Evolutionary conservation across 192 early-diverging fungal species (phyloP).

Genomic region (Gonapodya sp.): DNA sequence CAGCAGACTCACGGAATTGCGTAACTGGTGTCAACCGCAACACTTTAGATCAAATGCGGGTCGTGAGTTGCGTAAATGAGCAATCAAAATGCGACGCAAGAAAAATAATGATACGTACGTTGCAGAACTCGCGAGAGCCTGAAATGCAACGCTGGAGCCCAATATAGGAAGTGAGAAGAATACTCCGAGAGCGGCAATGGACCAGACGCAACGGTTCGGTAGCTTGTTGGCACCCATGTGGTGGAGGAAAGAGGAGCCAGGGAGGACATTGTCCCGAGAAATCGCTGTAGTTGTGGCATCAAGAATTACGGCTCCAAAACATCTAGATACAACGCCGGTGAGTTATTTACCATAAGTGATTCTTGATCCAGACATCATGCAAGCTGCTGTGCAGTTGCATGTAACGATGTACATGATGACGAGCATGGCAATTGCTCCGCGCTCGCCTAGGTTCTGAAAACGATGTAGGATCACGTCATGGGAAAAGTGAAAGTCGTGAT

Average conservation of each 20-base stretch:
- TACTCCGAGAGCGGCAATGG: constrained; percentile 22
- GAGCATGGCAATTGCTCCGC: constrained; percentile 25
- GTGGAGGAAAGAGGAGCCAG: constrained; percentile 23
- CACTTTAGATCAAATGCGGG: background rate
- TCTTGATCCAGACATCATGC: constrained; percentile 22
- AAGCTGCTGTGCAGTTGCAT: constrained; percentile 32
- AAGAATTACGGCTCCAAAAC: constrained; percentile 6
- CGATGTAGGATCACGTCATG: too few species aligned
- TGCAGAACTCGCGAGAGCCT: constrained; percentile 29
- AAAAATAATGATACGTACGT: constrained; percentile 14
- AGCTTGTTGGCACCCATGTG: constrained; percentile 25
- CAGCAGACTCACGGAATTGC: constrained; percentile 23
- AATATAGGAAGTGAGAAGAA: constrained; percentile 26
- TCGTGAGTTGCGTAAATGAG: background rate
- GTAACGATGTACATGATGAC: constrained; percentile 32
- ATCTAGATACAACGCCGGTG: background rate
- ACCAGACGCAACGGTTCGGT: constrained; percentile 29
- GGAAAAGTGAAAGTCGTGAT: background rate
- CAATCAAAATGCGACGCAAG: background rate
- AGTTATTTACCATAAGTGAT: background rate
- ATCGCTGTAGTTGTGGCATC: constrained; percentile 38
- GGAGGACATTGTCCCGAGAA: constrained; percentile 38
- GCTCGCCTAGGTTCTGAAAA: constrained; percentile 21
- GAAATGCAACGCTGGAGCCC: constrained; percentile 26
- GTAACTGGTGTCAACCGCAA: constrained; percentile 28